A percentile compares a stretch with the other conserved stretches of the same genome.
phyloP scores from a whole-genome alignment of 139 green algal species.

The Coccomyxa sp. region DNA sequence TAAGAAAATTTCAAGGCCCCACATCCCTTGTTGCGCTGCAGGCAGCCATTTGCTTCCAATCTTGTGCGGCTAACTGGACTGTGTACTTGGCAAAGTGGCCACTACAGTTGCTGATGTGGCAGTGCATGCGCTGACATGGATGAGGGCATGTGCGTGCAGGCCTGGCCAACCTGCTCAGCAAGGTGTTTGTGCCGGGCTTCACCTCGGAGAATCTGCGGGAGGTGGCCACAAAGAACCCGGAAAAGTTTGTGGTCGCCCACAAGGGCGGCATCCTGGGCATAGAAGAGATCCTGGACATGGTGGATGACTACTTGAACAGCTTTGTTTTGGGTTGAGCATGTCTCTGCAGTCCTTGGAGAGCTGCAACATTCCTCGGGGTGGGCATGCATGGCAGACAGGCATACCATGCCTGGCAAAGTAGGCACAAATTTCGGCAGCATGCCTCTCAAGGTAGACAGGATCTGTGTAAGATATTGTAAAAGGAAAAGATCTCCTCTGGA shows the following conservation, averaged over 20 bases:
- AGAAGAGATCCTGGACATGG: slow-evolving; percentile 48
- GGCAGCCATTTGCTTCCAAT: background rate
- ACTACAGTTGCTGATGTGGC: background rate
- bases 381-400: too few species aligned
- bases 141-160: slow-evolving; percentile 8
- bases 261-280: slow-evolving; percentile 42
- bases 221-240: slow-evolving; percentile 31
- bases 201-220: slow-evolving; percentile 35
- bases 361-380: too few species aligned
- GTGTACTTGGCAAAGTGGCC: background rate
- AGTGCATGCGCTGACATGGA: background rate
- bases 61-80: background rate
- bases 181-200: slow-evolving; percentile 58
- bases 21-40: background rate
- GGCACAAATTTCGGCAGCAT: too few species aligned
- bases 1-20: background rate
- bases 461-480: too few species aligned
- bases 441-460: too few species aligned
- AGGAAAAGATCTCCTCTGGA: too few species aligned
- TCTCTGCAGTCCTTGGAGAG: too few species aligned
- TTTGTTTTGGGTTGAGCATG: slow-evolving; percentile 19
- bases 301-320: slow-evolving; percentile 14
- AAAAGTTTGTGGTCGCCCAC: slow-evolving; percentile 46
- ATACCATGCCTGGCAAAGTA: too few species aligned
- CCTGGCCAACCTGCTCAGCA: slow-evolving; percentile 50